These are phyloP conservation scores for Scheffersomyces cryptocercus DNA, from an alignment of 1,139 yeast species.

Conservation along the genomic window DNA sequence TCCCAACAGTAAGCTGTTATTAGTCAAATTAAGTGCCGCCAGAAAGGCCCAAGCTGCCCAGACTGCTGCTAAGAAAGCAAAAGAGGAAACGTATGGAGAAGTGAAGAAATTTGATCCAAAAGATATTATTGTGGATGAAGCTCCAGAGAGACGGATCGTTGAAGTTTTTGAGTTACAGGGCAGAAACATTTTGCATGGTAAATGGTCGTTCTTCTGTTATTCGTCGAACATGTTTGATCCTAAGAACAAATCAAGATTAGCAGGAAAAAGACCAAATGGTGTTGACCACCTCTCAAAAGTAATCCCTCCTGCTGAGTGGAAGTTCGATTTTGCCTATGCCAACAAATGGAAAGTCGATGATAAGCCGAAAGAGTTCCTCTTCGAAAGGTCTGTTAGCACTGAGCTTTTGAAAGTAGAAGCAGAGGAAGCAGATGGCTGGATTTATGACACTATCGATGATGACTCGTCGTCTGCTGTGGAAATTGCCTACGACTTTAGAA, in stretches of 20 bases:
- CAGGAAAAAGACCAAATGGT: slow-evolving; percentile 68
- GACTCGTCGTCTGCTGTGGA: slow-evolving; percentile 23
- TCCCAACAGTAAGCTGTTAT: slow-evolving; percentile 50
- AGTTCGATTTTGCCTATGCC: slow-evolving; percentile 55
- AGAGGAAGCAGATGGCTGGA: slow-evolving; percentile 47
- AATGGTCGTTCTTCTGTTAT: slow-evolving; percentile 52
- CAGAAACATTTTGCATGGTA: slow-evolving; percentile 58
- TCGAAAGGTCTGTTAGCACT: slow-evolving; percentile 39
- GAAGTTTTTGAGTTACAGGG: slow-evolving; percentile 77
- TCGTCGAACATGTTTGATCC: slow-evolving; percentile 50
- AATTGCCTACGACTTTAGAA: slow-evolving; percentile 42
- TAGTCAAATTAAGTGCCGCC: slow-evolving; percentile 13
- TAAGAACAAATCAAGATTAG: slow-evolving; percentile 49
- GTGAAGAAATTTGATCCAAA: slow-evolving; percentile 39
- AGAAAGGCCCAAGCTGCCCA: slow-evolving; percentile 2
- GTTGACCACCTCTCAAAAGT: slow-evolving; percentile 57
- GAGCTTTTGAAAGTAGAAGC: slow-evolving; percentile 19
- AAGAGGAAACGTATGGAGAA: slow-evolving; percentile 16
- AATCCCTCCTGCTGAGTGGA: slow-evolving; percentile 74
- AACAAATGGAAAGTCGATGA: slow-evolving; percentile 69
- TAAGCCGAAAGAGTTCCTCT: slow-evolving; percentile 54
- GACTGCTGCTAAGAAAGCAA: slow-evolving; percentile 7
- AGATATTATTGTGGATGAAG: slow-evolving; percentile 67
- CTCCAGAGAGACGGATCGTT: slow-evolving; percentile 59
- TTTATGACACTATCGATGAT: slow-evolving; percentile 35